A percentile compares a stretch with the other conserved stretches of the same genome.
These are phyloP conservation scores for Brassica nigra DNA, from an alignment of 345 rosid species.

Conservation along the genomic window DNA sequence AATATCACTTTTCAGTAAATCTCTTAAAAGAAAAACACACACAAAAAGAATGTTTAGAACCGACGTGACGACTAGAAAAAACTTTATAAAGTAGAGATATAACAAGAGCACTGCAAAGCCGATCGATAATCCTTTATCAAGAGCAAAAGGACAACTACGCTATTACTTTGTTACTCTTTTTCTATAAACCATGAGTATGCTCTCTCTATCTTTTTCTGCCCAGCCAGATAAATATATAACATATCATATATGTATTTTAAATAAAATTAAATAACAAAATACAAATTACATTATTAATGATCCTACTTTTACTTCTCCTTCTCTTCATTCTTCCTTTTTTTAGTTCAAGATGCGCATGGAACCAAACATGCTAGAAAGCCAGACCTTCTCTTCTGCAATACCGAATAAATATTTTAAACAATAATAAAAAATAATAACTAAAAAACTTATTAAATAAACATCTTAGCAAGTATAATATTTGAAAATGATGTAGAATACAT, in stretches of 20 bases:
- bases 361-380: conserved; percentile 76
- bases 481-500: not conserved
- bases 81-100: conserved; percentile 11
- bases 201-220: conserved; percentile 26
- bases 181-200: conserved; percentile 29
- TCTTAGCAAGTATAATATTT: not conserved
- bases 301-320: conserved; percentile 26
- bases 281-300: conserved; percentile 36
- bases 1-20: conserved; percentile 6
- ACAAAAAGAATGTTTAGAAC: conserved; percentile 22
- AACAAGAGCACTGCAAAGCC: not conserved
- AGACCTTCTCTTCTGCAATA: conserved; percentile 64
- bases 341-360: conserved; percentile 56
- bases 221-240: conserved; percentile 21
- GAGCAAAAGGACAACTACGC: conserved; percentile 7
- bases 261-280: not conserved
- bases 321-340: conserved; percentile 17
- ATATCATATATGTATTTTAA: conserved; percentile 21
- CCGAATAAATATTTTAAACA: not conserved
- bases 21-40: not conserved
- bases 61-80: conserved; percentile 8
- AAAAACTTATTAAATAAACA: not conserved
- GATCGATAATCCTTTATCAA: not conserved
- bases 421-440: not conserved
- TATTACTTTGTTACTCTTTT: conserved; percentile 25